phyloP scores from a whole-genome alignment of 1,139 yeast genomes.

The Geotrichum aggregatum region DNA sequence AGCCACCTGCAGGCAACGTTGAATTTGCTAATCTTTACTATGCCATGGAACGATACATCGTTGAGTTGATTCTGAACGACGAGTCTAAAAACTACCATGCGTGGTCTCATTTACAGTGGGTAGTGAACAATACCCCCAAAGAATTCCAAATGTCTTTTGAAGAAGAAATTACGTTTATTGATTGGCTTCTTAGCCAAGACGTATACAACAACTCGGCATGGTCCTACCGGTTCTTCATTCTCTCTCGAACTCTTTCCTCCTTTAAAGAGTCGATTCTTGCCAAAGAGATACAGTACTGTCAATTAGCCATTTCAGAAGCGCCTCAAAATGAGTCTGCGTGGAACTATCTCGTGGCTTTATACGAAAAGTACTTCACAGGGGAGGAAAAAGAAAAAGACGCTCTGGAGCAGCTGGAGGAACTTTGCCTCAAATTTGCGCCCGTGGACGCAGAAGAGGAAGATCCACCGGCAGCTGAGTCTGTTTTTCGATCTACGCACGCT shows the following conservation, averaged over 20 bases:
- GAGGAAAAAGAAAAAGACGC: conserved; percentile 1
- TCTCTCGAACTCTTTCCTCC: conserved; percentile 24
- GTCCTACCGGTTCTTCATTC: conserved; percentile 73
- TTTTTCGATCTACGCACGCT: conserved; percentile 57
- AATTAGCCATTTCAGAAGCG: conserved; percentile 48
- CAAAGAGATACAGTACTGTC: conserved; percentile 48
- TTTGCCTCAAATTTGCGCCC: conserved; percentile 14
- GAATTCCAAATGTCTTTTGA: conserved; percentile 23
- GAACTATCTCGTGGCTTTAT: conserved; percentile 72
- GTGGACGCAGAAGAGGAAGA: conserved; percentile 5
- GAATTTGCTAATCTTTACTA: conserved; percentile 34
- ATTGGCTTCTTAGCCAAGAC: conserved; percentile 54
- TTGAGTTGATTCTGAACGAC: conserved; percentile 62
- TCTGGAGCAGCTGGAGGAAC: conserved; percentile 31
- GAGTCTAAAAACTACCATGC: conserved; percentile 93
- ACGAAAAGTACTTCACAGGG: conserved; percentile 36
- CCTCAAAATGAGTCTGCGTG: conserved; percentile 86
- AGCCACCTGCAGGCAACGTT: conserved; percentile 11
- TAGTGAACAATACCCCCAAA: conserved; percentile 39
- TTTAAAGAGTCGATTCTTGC: conserved; percentile 9
- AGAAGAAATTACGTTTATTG: conserved; percentile 53
- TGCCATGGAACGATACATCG: conserved; percentile 57
- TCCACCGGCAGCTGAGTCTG: conserved; percentile 3
- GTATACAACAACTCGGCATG: conserved; percentile 90
- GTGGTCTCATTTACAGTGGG: conserved; percentile 89